Conservation (phyloP, 257 asterid species). For the Haberlea rhodopensis region DNA sequence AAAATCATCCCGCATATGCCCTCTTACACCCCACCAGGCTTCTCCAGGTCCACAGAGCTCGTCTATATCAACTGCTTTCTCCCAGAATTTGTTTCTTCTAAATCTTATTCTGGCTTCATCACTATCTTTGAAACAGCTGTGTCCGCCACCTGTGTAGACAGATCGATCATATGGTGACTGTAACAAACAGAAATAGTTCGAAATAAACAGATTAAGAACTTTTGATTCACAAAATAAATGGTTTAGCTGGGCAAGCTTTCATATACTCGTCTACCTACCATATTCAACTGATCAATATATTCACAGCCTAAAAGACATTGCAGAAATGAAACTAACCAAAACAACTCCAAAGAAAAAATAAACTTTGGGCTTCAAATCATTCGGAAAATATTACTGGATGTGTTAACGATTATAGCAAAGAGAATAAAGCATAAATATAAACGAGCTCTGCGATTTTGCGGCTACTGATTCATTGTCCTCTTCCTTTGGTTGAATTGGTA, state of each 20-base stretch:
- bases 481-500: not conserved
- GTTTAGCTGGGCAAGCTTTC: not conserved
- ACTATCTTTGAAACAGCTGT: slow-evolving; percentile 86
- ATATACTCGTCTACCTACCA: not conserved
- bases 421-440: not conserved
- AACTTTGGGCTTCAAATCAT: not conserved
- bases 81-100: slow-evolving; percentile 84
- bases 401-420: not conserved
- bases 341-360: too few relatives aligned
- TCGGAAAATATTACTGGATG: too few relatives aligned
- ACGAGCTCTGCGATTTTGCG: not conserved
- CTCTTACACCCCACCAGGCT: slow-evolving; percentile 99
- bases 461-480: not conserved
- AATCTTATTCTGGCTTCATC: slow-evolving; percentile 87
- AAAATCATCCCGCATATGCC: slow-evolving; percentile 87
- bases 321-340: too few relatives aligned
- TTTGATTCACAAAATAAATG: slow-evolving; percentile 5
- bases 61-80: slow-evolving; percentile 72
- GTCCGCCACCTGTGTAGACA: slow-evolving; percentile 77
- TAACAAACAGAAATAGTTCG: slow-evolving; percentile 3
- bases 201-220: slow-evolving; percentile 1
- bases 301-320: not conserved
- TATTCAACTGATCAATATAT: slow-evolving; percentile 3
- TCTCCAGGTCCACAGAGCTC: slow-evolving; percentile 95
- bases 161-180: not conserved